Base-by-base conservation (phyloP, 805 yeast species). In the Ogataea trehalophila region DNA sequence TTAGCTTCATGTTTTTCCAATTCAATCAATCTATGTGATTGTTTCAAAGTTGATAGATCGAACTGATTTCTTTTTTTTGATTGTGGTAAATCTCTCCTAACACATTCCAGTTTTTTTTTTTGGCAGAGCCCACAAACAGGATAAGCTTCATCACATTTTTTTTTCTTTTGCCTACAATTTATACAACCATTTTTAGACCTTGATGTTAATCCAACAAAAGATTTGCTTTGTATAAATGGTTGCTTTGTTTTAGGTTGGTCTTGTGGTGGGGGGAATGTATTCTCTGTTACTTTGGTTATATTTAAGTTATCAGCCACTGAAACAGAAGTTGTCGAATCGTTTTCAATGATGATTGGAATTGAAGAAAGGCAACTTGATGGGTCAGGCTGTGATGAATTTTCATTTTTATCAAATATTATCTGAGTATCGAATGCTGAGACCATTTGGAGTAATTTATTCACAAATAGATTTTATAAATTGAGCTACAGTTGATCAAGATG, bases 81-180 rank as follows among this genome's bases (percentile, higher is more conserved):
- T 15, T 52, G 26, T 16, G 43, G 39, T 6, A 49, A 40, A 4
- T 48, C 37, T 45, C 55, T 52, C 59, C 66, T 58, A 13, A 56
- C 49, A 52, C 76, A 72, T 33, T 50, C 57, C 3, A 60, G 37
- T 13, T 57, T 54, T 42, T 62, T 60, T 46, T 61, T 65, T 34
- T 49, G 37, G 45, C 81, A 76, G n/a, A 67, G 56, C 1, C 75
- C 71, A 55, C 81, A 76, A 3, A 66, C 60, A 1, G 81, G 81
- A 46, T 66, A 69, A 8, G 53, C 56, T 54, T 76, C 76, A 57
- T 76, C 79, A 59, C 81, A 76, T 47, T 75, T 75, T 57, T 75
- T 76, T 65, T 74, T 76, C 53, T 72, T 63, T 49, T 60, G 62
- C 43, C 74, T 63, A 53, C 80, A 75, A 44, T 60, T 61, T 6